Evolutionary conservation across 495 filamentous ascomycete genomes (phyloP), one percentile per base, ranked within the genome.

Genomic region (Lasiosphaeris hirsuta): DNA sequence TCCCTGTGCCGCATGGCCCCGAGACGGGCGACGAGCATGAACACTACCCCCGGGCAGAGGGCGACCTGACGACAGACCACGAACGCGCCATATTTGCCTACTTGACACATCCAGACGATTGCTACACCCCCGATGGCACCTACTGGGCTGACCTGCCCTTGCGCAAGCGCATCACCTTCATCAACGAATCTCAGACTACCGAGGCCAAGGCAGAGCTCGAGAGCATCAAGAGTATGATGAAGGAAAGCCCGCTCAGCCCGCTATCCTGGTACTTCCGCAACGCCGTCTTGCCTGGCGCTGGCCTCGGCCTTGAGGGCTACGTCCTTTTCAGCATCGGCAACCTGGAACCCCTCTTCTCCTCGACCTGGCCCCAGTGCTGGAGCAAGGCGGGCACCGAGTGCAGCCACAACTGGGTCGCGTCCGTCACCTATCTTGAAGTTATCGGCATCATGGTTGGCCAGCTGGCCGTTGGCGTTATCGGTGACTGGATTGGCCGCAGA

Each of bases 261-360:
- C 45, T 96, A 30, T 78, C 78, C n/a, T 92, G 84, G 75, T 96
- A 96, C 66, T 85, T 92, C 71, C 81, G 81, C 63, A 94, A 95
- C 67, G 90, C 90, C 75, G 85, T 96, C 41, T 78, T 96, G 37
- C 91, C 90, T 46, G 92, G 92, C 72, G 89, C 89, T 59, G 92
- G 92, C 72, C 81, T 96, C 30, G 84, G 88, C 64, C 80, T 96
- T 17, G 92, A 96, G 80, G 90, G 90, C 65, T 96, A 96, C 72
- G 90, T 96, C 39, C 82, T 96, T 34, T 96, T 96, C 82, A 95
- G 90, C 54, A 96, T 96, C 60, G 91, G 91, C 64, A 95, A 93
- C 70, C 69, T 96, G 54, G 84, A 83, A 63, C 88, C 91, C 4
- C 76, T 96, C 2, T 90, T 95, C 63, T 63, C 83, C 56, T 72